Percentiles rank a stretch among this genome's conserved stretches.
These are phyloP conservation scores for Wallacemonas sp. DNA, from an alignment of 208 protist species.

Conservation along the genomic window DNA sequence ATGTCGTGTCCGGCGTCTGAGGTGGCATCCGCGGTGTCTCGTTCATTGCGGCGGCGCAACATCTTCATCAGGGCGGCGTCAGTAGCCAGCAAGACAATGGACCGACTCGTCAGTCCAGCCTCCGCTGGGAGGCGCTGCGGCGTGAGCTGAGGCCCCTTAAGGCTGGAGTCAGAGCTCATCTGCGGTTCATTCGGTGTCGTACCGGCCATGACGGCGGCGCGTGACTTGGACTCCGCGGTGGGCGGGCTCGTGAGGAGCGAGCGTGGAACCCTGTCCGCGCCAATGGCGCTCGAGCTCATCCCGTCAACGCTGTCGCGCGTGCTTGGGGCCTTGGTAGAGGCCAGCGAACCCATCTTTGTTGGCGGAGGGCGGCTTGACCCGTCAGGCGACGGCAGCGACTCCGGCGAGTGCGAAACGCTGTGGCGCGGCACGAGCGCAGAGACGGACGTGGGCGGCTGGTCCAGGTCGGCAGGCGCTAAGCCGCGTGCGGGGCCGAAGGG, in stretches of 20 bases:
- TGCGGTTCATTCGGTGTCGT: too few relatives aligned
- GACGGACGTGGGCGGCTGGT: too few relatives aligned
- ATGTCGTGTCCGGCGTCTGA: neutral
- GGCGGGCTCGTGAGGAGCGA: neutral
- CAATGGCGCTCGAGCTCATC: neutral
- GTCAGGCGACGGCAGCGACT: too few relatives aligned
- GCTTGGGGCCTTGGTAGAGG: constrained; percentile 2
- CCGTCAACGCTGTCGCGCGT: neutral
- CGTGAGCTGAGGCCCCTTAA: constrained; percentile 2
- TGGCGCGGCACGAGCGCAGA: too few relatives aligned
- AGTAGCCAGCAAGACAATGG: neutral
- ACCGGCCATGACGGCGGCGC: too few relatives aligned
- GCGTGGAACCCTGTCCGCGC: neutral
- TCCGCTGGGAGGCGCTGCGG: constrained; percentile 5
- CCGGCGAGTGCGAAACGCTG: neutral
- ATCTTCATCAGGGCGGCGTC: constrained; percentile 1
- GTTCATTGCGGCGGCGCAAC: neutral
- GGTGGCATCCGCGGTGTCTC: neutral
- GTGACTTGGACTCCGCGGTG: too few relatives aligned
- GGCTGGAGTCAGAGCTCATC: too few relatives aligned
- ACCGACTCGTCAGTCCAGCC: constrained; percentile 4
- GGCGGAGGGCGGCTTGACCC: too few relatives aligned
- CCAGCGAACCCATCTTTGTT: neutral
- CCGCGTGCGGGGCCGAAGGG: too few relatives aligned
- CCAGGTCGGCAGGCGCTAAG: too few relatives aligned